Conservation (phyloP, 768 basidiomycete species). For the Russula earlei region DNA sequence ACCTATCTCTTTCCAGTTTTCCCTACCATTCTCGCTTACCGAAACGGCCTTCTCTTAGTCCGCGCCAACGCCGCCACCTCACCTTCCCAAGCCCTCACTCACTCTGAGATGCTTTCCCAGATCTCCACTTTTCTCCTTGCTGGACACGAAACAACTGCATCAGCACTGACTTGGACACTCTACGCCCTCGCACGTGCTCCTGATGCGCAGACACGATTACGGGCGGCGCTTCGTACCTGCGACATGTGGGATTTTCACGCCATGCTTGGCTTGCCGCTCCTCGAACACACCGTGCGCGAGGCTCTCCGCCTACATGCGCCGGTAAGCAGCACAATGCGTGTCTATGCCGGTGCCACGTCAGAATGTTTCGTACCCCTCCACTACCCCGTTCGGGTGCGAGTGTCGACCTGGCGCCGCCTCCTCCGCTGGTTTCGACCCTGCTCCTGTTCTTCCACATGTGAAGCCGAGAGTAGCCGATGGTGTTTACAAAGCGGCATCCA, state of each 20-base stretch:
- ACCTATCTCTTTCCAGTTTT: neutral
- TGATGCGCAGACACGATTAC: constrained; percentile 37
- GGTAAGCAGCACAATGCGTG: constrained; percentile 51
- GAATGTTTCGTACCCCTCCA: constrained; percentile 46
- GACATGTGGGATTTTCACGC: constrained; percentile 19
- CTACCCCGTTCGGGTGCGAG: constrained; percentile 14
- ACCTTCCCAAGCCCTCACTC: constrained; percentile 40
- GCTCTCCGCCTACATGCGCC: constrained; percentile 45
- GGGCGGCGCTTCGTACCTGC: constrained; percentile 31
- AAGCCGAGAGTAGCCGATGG: neutral
- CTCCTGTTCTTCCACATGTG: neutral
- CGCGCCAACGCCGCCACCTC: constrained; percentile 45
- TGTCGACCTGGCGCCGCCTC: constrained; percentile 6
- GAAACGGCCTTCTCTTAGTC: constrained; percentile 30
- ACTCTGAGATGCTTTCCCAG: constrained; percentile 50
- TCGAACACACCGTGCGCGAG: constrained; percentile 57
- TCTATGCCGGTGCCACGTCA: constrained; percentile 30
- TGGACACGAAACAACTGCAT: constrained; percentile 55
- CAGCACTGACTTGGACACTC: constrained; percentile 53
- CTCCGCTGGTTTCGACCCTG: neutral
- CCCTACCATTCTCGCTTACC: neutral
- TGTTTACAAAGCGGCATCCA: neutral
- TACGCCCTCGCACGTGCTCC: constrained; percentile 44
- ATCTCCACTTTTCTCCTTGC: constrained; percentile 57
- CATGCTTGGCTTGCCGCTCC: constrained; percentile 35